These are phyloP conservation scores for Fusarium fracticaudum DNA, from an alignment of 2,329 filamentous ascomycete species.

Conservation along the genomic window DNA sequence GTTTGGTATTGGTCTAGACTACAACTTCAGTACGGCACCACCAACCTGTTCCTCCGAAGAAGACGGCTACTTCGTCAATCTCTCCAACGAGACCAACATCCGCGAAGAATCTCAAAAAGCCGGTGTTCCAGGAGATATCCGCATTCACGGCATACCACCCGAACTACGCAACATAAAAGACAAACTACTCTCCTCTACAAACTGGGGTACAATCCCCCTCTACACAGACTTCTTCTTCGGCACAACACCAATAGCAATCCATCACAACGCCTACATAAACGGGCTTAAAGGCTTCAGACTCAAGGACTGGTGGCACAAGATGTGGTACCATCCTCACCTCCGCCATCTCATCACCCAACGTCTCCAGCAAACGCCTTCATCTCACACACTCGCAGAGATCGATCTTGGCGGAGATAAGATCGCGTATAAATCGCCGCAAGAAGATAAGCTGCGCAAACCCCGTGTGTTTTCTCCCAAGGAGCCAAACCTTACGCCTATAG, in stretches of 20 bases:
- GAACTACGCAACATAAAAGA: conserved; percentile 39
- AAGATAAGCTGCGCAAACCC: conserved; percentile 18
- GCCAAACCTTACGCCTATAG: conserved; percentile 37
- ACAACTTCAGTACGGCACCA: conserved; percentile 50
- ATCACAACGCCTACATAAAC: conserved; percentile 50
- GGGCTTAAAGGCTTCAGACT: conserved; percentile 46
- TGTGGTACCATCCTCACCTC: conserved; percentile 49
- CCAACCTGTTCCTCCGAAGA: conserved; percentile 51
- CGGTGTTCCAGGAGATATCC: conserved; percentile 44
- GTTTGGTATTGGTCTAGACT: conserved; percentile 52
- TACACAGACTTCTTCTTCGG: conserved; percentile 53
- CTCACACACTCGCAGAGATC: conserved; percentile 25
- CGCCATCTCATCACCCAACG: conserved; percentile 44
- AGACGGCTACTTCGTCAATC: conserved; percentile 47
- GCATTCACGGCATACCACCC: conserved; percentile 41
- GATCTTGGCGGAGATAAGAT: conserved; percentile 10
- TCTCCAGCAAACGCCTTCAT: conserved; percentile 17
- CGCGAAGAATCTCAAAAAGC: conserved; percentile 41
- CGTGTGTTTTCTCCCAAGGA: conserved; percentile 40
- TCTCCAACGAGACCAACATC: conserved; percentile 40
- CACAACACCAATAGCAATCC: conserved; percentile 48
- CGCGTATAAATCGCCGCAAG: conserved; percentile 39
- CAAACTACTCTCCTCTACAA: conserved; percentile 20
- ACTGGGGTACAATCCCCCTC: conserved; percentile 48
- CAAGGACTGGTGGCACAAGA: conserved; percentile 49